These are phyloP conservation scores for Lodderomyces parapsilosis DNA, from an alignment of 1,139 yeast species.

Conservation along the genomic window DNA sequence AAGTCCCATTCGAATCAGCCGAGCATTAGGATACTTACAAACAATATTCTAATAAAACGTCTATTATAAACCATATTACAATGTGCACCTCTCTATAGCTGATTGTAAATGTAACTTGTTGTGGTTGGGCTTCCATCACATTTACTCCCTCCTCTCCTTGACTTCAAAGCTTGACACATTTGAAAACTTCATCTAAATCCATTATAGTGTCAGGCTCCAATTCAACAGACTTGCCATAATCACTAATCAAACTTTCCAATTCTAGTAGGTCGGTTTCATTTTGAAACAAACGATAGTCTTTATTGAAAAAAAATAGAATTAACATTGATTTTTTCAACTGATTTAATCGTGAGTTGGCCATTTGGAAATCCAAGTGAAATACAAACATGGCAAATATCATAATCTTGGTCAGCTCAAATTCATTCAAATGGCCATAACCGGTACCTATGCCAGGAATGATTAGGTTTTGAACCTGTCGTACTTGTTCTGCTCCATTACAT, in stretches of 20 bases:
- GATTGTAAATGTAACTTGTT: too few species aligned
- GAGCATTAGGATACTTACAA: too few species aligned
- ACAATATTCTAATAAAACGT: too few species aligned
- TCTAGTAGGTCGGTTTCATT: constrained; percentile 14
- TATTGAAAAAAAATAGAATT: constrained; percentile 20
- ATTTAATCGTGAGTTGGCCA: background rate
- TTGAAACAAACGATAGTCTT: constrained; percentile 19
- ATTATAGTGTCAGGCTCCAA: constrained; percentile 9
- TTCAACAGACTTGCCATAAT: constrained; percentile 12
- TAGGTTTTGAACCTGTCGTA: constrained; percentile 11
- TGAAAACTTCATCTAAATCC: constrained; percentile 16
- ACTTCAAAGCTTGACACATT: constrained; percentile 13
- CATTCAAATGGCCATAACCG: constrained; percentile 25
- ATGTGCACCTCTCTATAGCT: too few species aligned
- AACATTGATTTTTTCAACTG: constrained; percentile 18
- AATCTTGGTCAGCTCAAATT: constrained; percentile 18
- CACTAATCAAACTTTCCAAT: constrained; percentile 14
- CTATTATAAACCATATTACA: too few species aligned
- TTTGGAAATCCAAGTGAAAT: constrained; percentile 15
- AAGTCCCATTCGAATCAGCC: too few species aligned
- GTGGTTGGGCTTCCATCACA: too few species aligned
- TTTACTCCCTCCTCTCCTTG: too few species aligned
- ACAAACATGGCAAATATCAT: constrained; percentile 23
- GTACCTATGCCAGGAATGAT: constrained; percentile 32
- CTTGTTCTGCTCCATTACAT: background rate